Conservation (phyloP, 257 asterid species). For the Ocimum tenuiflorum region DNA sequence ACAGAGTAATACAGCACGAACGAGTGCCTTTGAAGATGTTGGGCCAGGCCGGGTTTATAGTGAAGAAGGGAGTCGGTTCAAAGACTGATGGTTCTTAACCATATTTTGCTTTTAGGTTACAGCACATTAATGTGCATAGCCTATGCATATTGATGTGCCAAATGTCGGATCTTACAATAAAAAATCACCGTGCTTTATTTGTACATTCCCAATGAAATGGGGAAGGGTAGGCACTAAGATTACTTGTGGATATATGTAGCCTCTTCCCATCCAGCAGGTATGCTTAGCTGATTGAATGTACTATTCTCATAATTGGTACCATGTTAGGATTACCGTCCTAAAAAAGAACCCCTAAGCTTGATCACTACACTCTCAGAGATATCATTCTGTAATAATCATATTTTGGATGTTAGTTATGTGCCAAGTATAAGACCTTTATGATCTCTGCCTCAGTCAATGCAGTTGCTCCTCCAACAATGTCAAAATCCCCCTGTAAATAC, state of each 20-base stretch:
- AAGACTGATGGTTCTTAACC: neutral
- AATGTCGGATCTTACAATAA: neutral
- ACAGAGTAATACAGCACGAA: neutral
- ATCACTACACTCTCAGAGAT: neutral
- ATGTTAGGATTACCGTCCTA: neutral
- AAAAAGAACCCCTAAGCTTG: neutral
- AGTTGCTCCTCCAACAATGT: conserved; percentile 82
- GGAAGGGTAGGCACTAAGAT: neutral
- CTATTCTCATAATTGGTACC: neutral
- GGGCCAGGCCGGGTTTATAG: neutral
- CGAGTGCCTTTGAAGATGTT: neutral
- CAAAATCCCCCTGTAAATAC: conserved; percentile 73
- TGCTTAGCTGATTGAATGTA: neutral
- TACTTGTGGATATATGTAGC: neutral
- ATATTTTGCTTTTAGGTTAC: neutral
- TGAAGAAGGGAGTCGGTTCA: neutral
- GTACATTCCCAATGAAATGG: neutral
- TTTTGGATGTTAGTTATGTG: neutral
- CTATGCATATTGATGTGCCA: neutral
- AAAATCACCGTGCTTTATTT: neutral
- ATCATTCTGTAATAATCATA: neutral
- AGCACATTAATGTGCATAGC: too few relatives aligned
- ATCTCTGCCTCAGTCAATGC: conserved; percentile 93
- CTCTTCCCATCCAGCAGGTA: neutral
- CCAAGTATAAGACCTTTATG: conserved; percentile 57